A percentile compares a stretch with the other conserved stretches of the same genome.
Evolutionary conservation across 768 basidiomycete genomes (phyloP).

Genomic region (Wakefieldia striispora): DNA sequence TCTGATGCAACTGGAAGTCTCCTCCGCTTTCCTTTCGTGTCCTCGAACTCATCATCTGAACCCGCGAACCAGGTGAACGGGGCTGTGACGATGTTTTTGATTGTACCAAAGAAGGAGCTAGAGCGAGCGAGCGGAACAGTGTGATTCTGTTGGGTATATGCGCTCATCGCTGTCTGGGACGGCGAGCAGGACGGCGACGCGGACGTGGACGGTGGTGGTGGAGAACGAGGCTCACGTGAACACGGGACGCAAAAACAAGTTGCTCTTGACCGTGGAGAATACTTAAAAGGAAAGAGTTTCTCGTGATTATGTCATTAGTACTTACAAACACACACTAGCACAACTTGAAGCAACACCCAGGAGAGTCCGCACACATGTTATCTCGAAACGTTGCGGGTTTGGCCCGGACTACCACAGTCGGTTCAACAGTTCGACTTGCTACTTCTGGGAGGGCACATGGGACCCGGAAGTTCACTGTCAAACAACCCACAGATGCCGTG

Average conservation of each 20-base stretch:
- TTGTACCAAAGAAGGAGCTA: slow-evolving; percentile 58
- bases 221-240: slow-evolving; percentile 19
- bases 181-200: slow-evolving; percentile 17
- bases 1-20: slow-evolving; percentile 34
- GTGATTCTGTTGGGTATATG: slow-evolving; percentile 28
- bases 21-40: slow-evolving; percentile 55
- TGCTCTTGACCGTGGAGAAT: slow-evolving; percentile 7
- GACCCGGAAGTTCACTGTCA: slow-evolving; percentile 7
- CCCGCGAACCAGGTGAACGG: slow-evolving; percentile 56
- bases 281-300: slow-evolving; percentile 10
- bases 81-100: slow-evolving; percentile 66
- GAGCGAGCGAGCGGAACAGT: slow-evolving; percentile 45
- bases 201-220: slow-evolving; percentile 21
- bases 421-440: slow-evolving; percentile 3
- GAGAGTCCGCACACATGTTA: slow-evolving; percentile 13
- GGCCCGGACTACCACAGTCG: neutral
- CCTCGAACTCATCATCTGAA: slow-evolving; percentile 48
- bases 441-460: neutral
- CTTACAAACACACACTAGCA: too few species aligned
- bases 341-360: too few species aligned
- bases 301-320: slow-evolving; percentile 1
- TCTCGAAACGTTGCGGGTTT: slow-evolving; percentile 9
- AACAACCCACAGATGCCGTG: slow-evolving; percentile 6
- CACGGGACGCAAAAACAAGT: slow-evolving; percentile 21
- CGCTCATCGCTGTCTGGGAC: slow-evolving; percentile 26